Base-by-base conservation (phyloP, 306 rosid species). In the Gleditsia sinensis region DNA sequence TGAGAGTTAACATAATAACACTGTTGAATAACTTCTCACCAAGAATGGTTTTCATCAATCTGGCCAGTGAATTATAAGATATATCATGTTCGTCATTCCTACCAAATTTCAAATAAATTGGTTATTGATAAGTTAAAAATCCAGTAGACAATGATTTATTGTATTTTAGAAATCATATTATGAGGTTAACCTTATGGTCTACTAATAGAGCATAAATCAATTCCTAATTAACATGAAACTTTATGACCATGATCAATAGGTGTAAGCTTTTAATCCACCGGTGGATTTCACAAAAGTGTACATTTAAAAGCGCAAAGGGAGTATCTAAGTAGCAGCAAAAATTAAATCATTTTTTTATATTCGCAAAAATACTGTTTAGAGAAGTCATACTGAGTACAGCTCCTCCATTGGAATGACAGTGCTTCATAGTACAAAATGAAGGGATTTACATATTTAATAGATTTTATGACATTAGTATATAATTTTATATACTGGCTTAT, bases 321-420 rank as follows among this genome's bases (percentile, higher is more conserved):
- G 14, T 40, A 0, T 39, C 45, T 39, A 39, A 39, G 12, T 8
- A 58, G 20, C 24, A 58, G n/a, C 2, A 12, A 11, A 42, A 11
- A 42, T 42, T 42, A 42, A 42, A 13, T 37, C 13, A 42, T 0
- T 30, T 58, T 58, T 30, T 23, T 28, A 46, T 28, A 46, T 13
- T 59, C 39, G 23, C 71, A 57, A 57, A 3, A 65, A 76, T 53
- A 71, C 23, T 10, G 59, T 61, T 64, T 40, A 24, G 61, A 25
- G 54, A 36, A 55, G 75, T 39, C 48, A 81, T 65, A 50, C 37
- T 39, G 37, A 24, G 67, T 24, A 72, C 40, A 81, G 60, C 36
- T 56, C 60, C 71, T 45, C 39, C 14, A 20, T 53, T 75, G 58
- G 45, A 65, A 61, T 58, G 32, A 17, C 67, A 61, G 51, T 28